Conservation (phyloP, 805 yeast genomes). For the Hanseniaspora singularis region DNA sequence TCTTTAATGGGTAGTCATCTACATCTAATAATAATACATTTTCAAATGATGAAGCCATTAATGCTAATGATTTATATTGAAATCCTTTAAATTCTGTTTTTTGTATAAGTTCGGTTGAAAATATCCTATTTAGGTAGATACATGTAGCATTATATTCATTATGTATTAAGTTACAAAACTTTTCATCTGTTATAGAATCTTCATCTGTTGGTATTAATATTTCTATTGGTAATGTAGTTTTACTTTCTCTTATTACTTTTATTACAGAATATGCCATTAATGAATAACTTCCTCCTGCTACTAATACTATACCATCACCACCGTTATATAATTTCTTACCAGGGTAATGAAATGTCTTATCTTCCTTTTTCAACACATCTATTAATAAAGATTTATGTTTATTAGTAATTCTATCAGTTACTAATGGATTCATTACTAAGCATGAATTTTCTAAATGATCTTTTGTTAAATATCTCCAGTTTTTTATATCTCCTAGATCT, state of each 20-base stretch:
- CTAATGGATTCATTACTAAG: conserved; percentile 1
- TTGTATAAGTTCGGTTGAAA: conserved; percentile 37
- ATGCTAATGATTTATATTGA: conserved; percentile 61
- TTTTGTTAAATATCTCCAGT: background rate
- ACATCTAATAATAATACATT: conserved; percentile 64
- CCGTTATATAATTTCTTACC: conserved; percentile 25
- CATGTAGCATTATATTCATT: conserved; percentile 44
- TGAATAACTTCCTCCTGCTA: conserved; percentile 66
- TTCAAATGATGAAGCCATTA: conserved; percentile 65
- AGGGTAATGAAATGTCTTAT: conserved; percentile 3
- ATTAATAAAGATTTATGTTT: background rate
- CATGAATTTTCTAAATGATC: background rate
- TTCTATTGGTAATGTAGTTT: conserved; percentile 67
- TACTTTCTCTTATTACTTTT: conserved; percentile 45
- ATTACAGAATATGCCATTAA: conserved; percentile 49
- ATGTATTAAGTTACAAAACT: conserved; percentile 51
- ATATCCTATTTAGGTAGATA: conserved; percentile 38
- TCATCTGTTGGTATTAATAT: conserved; percentile 59
- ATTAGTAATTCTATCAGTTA: background rate
- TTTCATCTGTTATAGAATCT: conserved; percentile 49
- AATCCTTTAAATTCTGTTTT: conserved; percentile 39
- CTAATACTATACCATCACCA: conserved; percentile 54
- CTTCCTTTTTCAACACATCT: background rate
- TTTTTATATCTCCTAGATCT: conserved; percentile 5
- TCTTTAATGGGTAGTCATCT: conserved; percentile 48